Evolutionary conservation across 2,329 filamentous ascomycete species (phyloP).

Genomic region (Colletotrichum melonis): DNA sequence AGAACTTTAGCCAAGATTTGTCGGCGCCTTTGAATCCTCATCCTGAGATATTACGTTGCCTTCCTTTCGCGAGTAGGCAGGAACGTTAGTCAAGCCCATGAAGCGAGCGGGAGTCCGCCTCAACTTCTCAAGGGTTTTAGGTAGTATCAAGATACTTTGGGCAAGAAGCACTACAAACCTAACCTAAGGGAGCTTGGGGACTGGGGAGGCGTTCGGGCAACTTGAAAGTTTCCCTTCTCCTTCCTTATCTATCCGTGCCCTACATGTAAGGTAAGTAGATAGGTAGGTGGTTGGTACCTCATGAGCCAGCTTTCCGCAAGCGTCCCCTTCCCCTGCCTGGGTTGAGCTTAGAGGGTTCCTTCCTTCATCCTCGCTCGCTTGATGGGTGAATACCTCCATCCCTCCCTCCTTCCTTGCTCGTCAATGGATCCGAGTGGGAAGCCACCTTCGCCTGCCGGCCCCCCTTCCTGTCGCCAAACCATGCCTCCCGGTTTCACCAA

Average conservation of each 20-base stretch:
- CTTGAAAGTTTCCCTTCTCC: neutral
- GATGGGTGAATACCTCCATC: neutral
- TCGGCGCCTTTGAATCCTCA: neutral
- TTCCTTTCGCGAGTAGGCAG: neutral
- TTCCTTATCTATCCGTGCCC: neutral
- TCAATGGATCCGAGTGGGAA: conserved; percentile 26
- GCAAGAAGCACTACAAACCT: neutral
- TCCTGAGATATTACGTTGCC: neutral
- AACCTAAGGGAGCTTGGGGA: neutral
- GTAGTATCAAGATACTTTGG: neutral
- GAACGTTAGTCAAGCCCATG: neutral
- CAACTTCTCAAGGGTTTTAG: too few species aligned
- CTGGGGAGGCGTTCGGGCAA: neutral
- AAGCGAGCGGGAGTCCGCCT: too few species aligned
- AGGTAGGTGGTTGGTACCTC: neutral
- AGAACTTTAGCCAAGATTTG: neutral
- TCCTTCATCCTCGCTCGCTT: neutral
- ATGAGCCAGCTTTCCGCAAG: neutral
- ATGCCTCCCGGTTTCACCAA: conserved; percentile 1
- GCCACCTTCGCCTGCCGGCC: conserved; percentile 9
- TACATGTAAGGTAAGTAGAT: neutral
- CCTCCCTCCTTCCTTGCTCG: conserved; percentile 24
- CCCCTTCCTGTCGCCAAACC: neutral
- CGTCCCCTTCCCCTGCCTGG: neutral
- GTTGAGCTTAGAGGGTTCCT: neutral